Evolutionary conservation across 192 early-diverging fungal species (phyloP).

Genomic region (Gryganskiella cystojenkinii): DNA sequence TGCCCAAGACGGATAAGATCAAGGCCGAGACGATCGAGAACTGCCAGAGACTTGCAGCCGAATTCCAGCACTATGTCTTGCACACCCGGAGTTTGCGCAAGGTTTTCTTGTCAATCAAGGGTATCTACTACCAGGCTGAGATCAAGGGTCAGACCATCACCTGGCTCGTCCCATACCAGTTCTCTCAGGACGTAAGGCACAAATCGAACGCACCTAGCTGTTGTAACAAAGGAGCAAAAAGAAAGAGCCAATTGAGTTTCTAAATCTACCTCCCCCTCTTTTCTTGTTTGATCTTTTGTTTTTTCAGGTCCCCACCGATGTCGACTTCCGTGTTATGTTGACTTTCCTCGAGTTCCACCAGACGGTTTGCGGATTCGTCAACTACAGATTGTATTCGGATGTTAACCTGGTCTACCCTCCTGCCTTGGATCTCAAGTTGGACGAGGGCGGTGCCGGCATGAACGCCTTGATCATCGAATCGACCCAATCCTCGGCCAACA

Average conservation of each 20-base stretch:
- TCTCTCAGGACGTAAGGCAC: constrained; percentile 78
- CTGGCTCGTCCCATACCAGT: constrained; percentile 97
- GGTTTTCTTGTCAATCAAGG: constrained; percentile 98
- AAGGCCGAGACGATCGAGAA: constrained; percentile 69
- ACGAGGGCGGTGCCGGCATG: constrained; percentile 74
- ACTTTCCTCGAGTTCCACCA: constrained; percentile 98
- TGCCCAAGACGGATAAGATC: constrained; percentile 79
- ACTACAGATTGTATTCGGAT: constrained; percentile 91
- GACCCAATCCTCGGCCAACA: constrained; percentile 47
- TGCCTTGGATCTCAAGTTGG: constrained; percentile 71
- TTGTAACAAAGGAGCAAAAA: background rate
- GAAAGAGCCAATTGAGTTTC: background rate
- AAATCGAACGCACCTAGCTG: background rate
- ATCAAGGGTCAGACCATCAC: constrained; percentile 93
- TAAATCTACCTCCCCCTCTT: background rate
- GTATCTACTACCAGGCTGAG: constrained; percentile 99
- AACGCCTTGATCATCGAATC: constrained; percentile 74
- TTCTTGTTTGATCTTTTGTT: too few relatives aligned
- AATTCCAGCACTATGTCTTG: constrained; percentile 95
- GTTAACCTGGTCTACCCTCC: constrained; percentile 94
- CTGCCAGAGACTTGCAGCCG: constrained; percentile 85
- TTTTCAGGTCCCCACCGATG: constrained; percentile 89
- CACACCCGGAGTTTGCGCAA: constrained; percentile 82
- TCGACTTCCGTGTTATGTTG: constrained; percentile 96
- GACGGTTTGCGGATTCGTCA: constrained; percentile 93